Percentiles rank a stretch among this genome's conserved stretches.
Conservation (phyloP, 441 rosid genomes). For the Syzygium malaccense region DNA sequence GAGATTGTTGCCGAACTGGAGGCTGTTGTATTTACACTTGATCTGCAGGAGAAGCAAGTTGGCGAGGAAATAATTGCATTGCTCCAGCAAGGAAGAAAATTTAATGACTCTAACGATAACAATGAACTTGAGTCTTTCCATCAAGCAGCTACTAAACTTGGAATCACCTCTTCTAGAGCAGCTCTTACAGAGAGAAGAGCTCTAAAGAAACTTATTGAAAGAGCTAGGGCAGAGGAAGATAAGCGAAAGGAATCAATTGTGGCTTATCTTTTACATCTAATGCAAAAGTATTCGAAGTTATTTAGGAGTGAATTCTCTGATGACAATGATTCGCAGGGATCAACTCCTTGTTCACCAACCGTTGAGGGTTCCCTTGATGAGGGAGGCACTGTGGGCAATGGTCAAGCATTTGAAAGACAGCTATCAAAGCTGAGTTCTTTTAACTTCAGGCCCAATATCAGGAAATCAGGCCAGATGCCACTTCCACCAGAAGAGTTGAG, state of each 20-base stretch:
- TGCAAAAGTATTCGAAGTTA: conserved; percentile 93
- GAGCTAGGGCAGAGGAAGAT: conserved; percentile 95
- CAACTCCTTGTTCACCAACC: conserved; percentile 90
- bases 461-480: conserved; percentile 64
- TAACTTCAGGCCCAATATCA: conserved; percentile 49
- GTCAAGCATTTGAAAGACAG: conserved; percentile 69
- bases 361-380: conserved; percentile 48
- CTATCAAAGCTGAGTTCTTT: conserved; percentile 79
- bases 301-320: conserved; percentile 81
- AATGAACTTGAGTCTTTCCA: conserved; percentile 86
- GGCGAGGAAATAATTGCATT: conserved; percentile 82
- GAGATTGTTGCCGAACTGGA: conserved; percentile 77
- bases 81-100: conserved; percentile 90
- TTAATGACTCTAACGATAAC: conserved; percentile 48
- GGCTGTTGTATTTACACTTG: conserved; percentile 51
- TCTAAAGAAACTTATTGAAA: conserved; percentile 85
- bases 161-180: conserved; percentile 84
- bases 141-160: conserved; percentile 70
- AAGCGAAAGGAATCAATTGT: conserved; percentile 95
- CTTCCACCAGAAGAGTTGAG: conserved; percentile 93
- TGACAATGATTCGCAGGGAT: conserved; percentile 92
- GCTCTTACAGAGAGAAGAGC: conserved; percentile 93
- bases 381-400: conserved; percentile 23
- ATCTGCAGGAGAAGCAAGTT: conserved; percentile 82
- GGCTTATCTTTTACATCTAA: conserved; percentile 85